phyloP scores from a whole-genome alignment of 169 alveolate species.

The Cyclospora cayetanensis region DNA sequence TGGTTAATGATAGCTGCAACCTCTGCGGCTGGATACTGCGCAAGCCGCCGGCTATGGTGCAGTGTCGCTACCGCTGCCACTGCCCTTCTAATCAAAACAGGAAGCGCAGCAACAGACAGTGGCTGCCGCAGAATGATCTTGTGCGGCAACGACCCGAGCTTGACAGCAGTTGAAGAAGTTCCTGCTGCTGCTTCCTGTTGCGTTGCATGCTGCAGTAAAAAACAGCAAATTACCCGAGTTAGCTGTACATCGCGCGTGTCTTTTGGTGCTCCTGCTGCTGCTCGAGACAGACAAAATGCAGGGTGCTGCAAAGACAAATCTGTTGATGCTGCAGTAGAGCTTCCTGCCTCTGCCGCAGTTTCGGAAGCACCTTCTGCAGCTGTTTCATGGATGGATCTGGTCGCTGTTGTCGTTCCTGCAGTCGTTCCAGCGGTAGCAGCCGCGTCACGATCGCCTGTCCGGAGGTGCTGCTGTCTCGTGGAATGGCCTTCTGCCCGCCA shows the following conservation, averaged over 20 bases:
- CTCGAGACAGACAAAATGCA: conserved; percentile 7
- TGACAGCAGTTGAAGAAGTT: background rate
- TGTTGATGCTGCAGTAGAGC: background rate
- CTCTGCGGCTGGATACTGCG: background rate
- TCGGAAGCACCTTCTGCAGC: background rate
- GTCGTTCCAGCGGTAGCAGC: background rate
- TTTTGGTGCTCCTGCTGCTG: conserved; percentile 26
- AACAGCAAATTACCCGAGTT: background rate
- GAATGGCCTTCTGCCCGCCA: background rate
- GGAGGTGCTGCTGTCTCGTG: background rate
- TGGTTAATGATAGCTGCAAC: background rate
- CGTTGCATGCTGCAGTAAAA: background rate
- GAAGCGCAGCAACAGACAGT: conserved; percentile 1
- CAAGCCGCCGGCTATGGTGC: background rate
- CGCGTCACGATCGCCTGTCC: background rate
- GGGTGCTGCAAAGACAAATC: background rate
- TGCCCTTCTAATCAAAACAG: background rate
- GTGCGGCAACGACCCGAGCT: background rate
- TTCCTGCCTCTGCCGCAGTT: background rate
- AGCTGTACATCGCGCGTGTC: background rate
- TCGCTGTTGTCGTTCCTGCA: background rate
- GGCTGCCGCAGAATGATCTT: background rate
- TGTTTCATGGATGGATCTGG: background rate
- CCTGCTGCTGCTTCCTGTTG: background rate
- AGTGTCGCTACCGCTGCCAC: conserved; percentile 15